Base-by-base conservation (phyloP, 305 asterid species). In the Fraxinus velutina region DNA sequence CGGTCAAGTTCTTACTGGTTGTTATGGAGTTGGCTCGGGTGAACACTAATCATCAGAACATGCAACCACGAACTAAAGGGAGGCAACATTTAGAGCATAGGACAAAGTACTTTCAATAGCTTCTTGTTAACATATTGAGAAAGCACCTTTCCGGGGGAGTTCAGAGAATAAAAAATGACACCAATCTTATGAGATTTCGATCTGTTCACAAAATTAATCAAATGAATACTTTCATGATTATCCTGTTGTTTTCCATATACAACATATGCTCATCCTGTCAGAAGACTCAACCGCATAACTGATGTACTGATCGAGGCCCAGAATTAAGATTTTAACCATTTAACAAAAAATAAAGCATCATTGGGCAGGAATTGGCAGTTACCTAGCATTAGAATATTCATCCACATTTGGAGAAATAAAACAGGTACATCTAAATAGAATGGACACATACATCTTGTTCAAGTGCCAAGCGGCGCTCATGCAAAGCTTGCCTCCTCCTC, bases 391-490 rank as follows among this genome's bases (percentile, higher is more conserved):
- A 1, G 39, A 68, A 10, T 29, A 27, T 70, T 70, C 75, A 29
- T 24, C 22, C 19, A 15, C 42, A 70, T 30, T 29, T 15, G 39
- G 75, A 70, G 75, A 12, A 70, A 70, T 30, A 12, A 27, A 71
- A 32, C 1, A 36, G 76, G 42, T 32, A 71, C 47, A 32, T 33
- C 13, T 33, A 32, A 32, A 32, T n/a, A 6, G 76, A 80, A 57
- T 34, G 52, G 86, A 66, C 55, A 82, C 92, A 81, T 89, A 94
- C 99, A 90, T 94, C 99, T 88, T 94, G 99, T 89, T 94, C 98
- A 81, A 96, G 99, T 30, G 97, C 96, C 91, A 96, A 89, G 72
- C 97, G 98, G n/a, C 98, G 97, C 88, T 96, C 97, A 39, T 91
- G 98, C 91, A 96, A 88, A 81, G 98, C 99, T 89, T 96, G 99